Evolutionary conservation across 2,329 filamentous ascomycete species (phyloP).

Genomic region (Fusarium continuum): DNA sequence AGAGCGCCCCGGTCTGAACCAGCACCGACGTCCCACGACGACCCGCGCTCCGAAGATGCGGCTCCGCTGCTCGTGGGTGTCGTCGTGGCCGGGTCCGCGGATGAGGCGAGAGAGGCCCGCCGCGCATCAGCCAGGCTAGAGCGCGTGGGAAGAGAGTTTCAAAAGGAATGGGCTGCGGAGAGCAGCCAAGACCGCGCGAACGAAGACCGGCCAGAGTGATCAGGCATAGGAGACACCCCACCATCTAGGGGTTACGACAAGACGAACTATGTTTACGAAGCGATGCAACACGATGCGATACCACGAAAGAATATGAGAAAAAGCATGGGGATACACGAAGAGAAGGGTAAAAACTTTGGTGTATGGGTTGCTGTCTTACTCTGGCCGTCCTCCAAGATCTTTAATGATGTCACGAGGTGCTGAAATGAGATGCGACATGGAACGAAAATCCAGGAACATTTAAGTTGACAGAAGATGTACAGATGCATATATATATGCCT

Average conservation of each 20-base stretch:
- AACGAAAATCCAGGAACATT: not conserved
- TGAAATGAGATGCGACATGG: not conserved
- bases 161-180: conserved; percentile 59
- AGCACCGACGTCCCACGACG: conserved; percentile 19
- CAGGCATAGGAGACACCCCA: not conserved
- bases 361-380: not conserved
- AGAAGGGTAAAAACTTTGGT: conserved; percentile 11
- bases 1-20: conserved; percentile 26
- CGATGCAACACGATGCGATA: conserved; percentile 36
- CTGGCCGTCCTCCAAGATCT: conserved; percentile 3
- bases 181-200: conserved; percentile 37
- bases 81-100: conserved; percentile 60
- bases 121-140: conserved; percentile 63
- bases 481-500: not conserved
- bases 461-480: not conserved
- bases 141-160: conserved; percentile 63
- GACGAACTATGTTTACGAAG: conserved; percentile 40
- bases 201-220: conserved; percentile 43
- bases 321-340: not conserved
- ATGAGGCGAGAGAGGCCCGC: conserved; percentile 60
- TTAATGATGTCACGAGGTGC: conserved; percentile 9
- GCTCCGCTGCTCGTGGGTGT: conserved; percentile 64
- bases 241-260: conserved; percentile 7
- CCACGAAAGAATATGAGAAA: conserved; percentile 8
- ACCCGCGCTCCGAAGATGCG: conserved; percentile 45